phyloP scores from a whole-genome alignment of 2,329 filamentous ascomycete species.

The Bipolaris oryzae region DNA sequence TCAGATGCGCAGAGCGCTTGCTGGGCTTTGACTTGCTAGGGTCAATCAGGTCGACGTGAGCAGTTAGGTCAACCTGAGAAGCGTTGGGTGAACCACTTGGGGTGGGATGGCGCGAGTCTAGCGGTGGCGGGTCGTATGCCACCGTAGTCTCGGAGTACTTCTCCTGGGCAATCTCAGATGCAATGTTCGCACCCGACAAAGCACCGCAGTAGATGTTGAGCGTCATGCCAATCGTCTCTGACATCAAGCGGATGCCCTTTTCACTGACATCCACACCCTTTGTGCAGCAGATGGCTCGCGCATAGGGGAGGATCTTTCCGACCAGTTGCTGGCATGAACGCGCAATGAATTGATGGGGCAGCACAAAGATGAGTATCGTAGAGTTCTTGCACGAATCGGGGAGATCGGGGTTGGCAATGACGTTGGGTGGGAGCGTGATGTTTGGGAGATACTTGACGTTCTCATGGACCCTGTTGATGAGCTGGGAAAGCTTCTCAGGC shows the following conservation, averaged over 20 bases:
- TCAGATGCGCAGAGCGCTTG: constrained; percentile 71
- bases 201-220: constrained; percentile 97
- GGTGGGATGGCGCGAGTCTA: constrained; percentile 82
- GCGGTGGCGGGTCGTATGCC: constrained; percentile 88
- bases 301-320: constrained; percentile 89
- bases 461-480: constrained; percentile 94
- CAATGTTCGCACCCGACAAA: constrained; percentile 94
- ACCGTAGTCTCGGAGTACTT: constrained; percentile 98
- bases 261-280: constrained; percentile 95
- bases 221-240: constrained; percentile 88
- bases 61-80: constrained; percentile 57
- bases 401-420: constrained; percentile 82
- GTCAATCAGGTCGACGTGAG: constrained; percentile 58
- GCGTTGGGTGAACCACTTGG: constrained; percentile 56
- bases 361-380: constrained; percentile 92
- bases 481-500: constrained; percentile 82
- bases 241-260: constrained; percentile 86
- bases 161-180: constrained; percentile 89
- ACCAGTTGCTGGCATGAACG: constrained; percentile 82
- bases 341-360: constrained; percentile 94
- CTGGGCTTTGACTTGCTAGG: constrained; percentile 59
- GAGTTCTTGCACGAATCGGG: constrained; percentile 80
- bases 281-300: constrained; percentile 94
- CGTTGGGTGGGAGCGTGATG: constrained; percentile 80
- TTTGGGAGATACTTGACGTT: constrained; percentile 98